Base-by-base conservation (phyloP, 1,284 basidiomycete genomes). In the Xerocomus nothofagi region DNA sequence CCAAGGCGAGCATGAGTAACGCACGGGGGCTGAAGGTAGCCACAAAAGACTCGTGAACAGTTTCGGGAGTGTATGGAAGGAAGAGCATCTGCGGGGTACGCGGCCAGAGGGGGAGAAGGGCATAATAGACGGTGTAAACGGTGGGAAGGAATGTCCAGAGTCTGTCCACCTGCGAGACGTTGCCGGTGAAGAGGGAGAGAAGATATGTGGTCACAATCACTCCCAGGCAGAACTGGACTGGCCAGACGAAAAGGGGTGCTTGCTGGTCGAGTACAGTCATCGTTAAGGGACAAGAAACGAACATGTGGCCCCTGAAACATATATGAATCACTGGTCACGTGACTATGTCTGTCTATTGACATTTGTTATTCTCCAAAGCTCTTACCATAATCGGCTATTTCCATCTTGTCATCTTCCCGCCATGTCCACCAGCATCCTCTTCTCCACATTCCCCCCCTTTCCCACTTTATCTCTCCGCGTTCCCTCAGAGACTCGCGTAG, bases 91-190 rank as follows among this genome's bases (percentile, higher is more conserved):
- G 40, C 76, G 74, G 27, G 44, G 65, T 33, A 12, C 39, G 68
- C 0, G 85, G 81, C 78, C 84, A 85, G 11, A 86, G 67, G 1
- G 88, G 88, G 4, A 88, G 63, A 15, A 90, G 67, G 1, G 87
- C 84, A 60, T 84, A 89, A 60, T 91, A 87, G 0, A 80, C 79
- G 0, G 85, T 81, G 66, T 93, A 93, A 18, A 93, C 75, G 7
- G 86, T 78, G 0, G 93, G 93, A 44, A 92, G 70, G 62, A 93
- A 83, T 0, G 87, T 88, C 86, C 87, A 91, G 17, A 82, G 55
- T 38, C 71, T 76, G 73, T 93, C 90, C 26, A 95, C 91, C 69
- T 93, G 91, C 7, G 86, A 90, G 40, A 91, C 88, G 61, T 95
- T 95, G 27, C 81, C 78, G 0, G 88, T 92, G 26, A 89, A 47